phyloP scores from a whole-genome alignment of 768 basidiomycete species.

The Phylloporus rhodoxanthus region DNA sequence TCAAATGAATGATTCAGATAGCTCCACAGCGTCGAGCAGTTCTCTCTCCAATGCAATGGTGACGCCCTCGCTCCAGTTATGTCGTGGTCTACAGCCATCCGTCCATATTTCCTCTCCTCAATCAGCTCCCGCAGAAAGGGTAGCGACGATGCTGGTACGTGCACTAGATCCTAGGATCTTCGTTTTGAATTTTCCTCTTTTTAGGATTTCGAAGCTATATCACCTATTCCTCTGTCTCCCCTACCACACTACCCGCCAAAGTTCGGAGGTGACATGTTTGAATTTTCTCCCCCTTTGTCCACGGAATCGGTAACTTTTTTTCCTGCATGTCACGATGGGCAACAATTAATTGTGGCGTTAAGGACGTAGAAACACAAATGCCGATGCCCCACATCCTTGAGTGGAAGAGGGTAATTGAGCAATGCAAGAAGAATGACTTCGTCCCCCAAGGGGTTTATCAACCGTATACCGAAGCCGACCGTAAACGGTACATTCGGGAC shows the following conservation, averaged over 20 bases:
- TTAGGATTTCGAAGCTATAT: conserved; percentile 9
- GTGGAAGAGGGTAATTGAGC: conserved; percentile 20
- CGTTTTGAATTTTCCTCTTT: not conserved
- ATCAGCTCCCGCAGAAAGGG: conserved; percentile 5
- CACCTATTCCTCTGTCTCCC: conserved; percentile 12
- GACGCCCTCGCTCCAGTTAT: conserved; percentile 8
- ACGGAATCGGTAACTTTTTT: conserved; percentile 11
- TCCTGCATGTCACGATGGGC: not conserved
- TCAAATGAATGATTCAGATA: conserved; percentile 7
- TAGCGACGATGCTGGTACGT: conserved; percentile 10
- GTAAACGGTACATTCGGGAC: conserved; percentile 70
- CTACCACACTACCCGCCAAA: conserved; percentile 2
- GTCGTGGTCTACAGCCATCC: not conserved
- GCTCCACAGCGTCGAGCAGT: conserved; percentile 15
- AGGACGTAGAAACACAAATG: conserved; percentile 17
- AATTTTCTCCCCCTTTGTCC: not conserved
- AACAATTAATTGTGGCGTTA: conserved; percentile 7
- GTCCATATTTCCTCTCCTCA: conserved; percentile 8
- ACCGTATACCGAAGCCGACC: conserved; percentile 72
- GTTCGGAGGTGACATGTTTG: conserved; percentile 1
- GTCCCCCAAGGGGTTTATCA: conserved; percentile 69
- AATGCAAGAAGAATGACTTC: conserved; percentile 40
- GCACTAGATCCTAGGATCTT: not conserved
- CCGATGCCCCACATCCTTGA: conserved; percentile 23
- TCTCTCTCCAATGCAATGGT: conserved; percentile 2